Base-by-base conservation (phyloP, 257 asterid genomes). In the Capsicum rhomboideum region DNA sequence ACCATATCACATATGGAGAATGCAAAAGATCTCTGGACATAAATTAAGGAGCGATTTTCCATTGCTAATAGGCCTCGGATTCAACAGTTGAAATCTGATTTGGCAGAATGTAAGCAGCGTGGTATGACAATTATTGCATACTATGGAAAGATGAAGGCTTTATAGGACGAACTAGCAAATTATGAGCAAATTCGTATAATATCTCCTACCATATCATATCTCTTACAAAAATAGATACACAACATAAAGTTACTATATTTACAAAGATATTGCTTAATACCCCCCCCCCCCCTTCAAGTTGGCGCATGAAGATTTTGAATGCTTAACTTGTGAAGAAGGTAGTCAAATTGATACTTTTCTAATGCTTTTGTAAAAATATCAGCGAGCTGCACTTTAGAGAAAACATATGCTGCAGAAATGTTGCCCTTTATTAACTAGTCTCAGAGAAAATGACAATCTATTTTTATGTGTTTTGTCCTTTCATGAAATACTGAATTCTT, bases 11-110 rank as follows among this genome's bases (percentile, higher is more conserved):
- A n/a, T n/a, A n/a, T n/a, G n/a, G n/a, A n/a, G n/a, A n/a, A n/a
- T n/a, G n/a, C n/a, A n/a, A 2, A n/a, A n/a, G 6, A n/a, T 6
- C 18, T 88, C 0, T 84, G 86, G 87, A 61, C 64, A 2, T 83
- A 83, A 4, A 52, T 88, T 0, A 42, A 26, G 2, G 68, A 85
- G 6, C 28, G 79, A 0, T 81, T 88, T 9, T 75, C 4, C n/a
- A 8, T 79, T 34, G 54, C 29, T 1, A 83, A 88, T 42, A 86
- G 85, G 1, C 85, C 85, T 1, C 67, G 50, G 0, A 16, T 85
- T 12, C 82, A 83, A 1, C 75, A 87, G 6, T 12, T 87, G 1
- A 79, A 64, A 21, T 1, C 28, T 0, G 85, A 78, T n/a, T n/a
- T n/a, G n/a, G 88, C 77, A 0, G 50, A 66, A 1, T 78, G 86